Evolutionary conservation across 2,329 filamentous ascomycete species (phyloP), one percentile per base, ranked within the genome.

Genomic region (Sphaerostilbella broomeana): DNA sequence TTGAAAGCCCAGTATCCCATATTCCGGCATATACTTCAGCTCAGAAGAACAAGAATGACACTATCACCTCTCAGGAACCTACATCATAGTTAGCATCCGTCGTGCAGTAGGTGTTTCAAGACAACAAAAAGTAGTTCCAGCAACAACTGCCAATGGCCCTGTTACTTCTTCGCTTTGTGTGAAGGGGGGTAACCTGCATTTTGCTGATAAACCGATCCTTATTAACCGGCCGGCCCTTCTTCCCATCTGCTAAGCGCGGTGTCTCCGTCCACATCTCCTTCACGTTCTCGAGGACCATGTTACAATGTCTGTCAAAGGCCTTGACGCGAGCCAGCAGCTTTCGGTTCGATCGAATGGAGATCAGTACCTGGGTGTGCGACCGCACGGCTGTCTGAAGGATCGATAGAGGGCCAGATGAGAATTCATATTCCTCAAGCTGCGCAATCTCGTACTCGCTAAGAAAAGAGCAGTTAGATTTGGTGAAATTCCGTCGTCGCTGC

Each of bases 181-280:
- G 18, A 24, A 7, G 7, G 22, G 21, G 2, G 19, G 9, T 28
- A 10, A 75, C 80, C 51, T 62, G 89, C 89, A 95, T 90, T 72
- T 95, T 95, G 75, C 86, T 94, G 57, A 97, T 92, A 65, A 95
- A 95, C 28, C 92, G 75, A 65, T 98, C 92, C 78, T 97, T 95
- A 71, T 98, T 98, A 47, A 97, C 86, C 30, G 84, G 81, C 55
- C 84, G 73, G 40, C 89, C 89, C 68, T 88, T 89, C 72, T 90
- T 92, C 50, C 90, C 90, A 50, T 81, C 83, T 16, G 84, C 80
- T 57, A 86, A 74, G 45, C 80, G 72, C 34, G 90, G 88, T 40
- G 85, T 92, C 69, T 98, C 92, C 8, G 89, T 95, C 92, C 92
- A 98, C 90, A 98, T 97, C 70, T 98, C 92, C 74, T 68, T 67